These are phyloP conservation scores for Hypoxylon sp. DNA, from an alignment of 2,329 filamentous ascomycete genomes.

Conservation along the genomic window DNA sequence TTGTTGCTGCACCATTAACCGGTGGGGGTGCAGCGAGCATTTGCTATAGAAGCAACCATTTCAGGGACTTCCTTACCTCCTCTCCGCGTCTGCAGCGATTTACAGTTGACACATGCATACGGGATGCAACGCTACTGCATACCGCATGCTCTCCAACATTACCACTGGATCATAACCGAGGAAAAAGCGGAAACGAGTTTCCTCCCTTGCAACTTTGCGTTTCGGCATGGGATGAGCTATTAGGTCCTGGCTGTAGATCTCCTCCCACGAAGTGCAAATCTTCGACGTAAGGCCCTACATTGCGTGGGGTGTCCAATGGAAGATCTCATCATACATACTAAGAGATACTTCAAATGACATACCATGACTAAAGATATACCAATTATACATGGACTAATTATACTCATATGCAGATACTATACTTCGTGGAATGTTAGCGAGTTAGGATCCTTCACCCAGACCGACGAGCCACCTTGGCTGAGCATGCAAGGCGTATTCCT, in stretches of 20 bases:
- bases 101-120: constrained; percentile 41
- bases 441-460: not conserved
- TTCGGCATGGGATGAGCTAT: constrained; percentile 26
- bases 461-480: not conserved
- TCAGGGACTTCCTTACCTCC: constrained; percentile 31
- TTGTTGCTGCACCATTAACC: constrained; percentile 30
- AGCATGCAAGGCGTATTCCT: constrained; percentile 14
- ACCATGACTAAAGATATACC: not conserved
- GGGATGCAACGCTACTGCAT: constrained; percentile 37
- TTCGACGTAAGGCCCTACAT: constrained; percentile 29
- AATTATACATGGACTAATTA: constrained; percentile 2
- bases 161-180: constrained; percentile 27
- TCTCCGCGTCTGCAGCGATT: constrained; percentile 27
- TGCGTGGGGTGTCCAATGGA: constrained; percentile 21
- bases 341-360: constrained; percentile 11
- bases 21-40: constrained; percentile 38
- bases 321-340: constrained; percentile 13
- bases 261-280: constrained; percentile 19
- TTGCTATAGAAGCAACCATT: constrained; percentile 25
- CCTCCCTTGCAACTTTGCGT: constrained; percentile 19
- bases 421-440: not conserved
- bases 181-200: constrained; percentile 41
- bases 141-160: constrained; percentile 36
- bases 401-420: not conserved
- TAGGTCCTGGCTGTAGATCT: constrained; percentile 28